Conservation (phyloP, 257 asterid genomes). For the Sherardia arvensis region DNA sequence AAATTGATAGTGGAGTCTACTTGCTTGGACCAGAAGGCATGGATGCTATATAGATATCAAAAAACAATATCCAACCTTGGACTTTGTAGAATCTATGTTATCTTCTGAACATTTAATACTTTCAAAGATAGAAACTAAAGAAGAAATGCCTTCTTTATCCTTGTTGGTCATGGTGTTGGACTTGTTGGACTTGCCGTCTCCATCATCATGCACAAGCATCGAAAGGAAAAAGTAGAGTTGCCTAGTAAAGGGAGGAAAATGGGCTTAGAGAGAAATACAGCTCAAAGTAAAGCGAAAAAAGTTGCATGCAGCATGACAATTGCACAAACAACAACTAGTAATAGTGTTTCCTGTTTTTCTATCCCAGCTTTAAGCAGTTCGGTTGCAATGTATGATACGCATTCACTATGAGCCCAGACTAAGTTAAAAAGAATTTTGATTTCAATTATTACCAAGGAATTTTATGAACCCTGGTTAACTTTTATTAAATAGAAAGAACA, state of each 20-base stretch:
- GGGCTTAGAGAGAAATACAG: constrained; percentile 5
- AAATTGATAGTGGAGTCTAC: background rate
- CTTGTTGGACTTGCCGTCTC: constrained; percentile 60
- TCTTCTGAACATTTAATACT: constrained; percentile 75
- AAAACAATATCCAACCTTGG: constrained; percentile 50
- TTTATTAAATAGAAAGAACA: background rate
- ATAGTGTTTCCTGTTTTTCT: background rate
- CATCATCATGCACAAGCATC: constrained; percentile 77
- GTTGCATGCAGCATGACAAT: background rate
- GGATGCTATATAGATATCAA: background rate
- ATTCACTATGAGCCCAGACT: background rate
- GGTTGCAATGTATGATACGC: background rate
- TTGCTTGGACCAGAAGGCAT: background rate
- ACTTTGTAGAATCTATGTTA: constrained; percentile 51
- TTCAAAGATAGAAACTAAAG: constrained; percentile 47
- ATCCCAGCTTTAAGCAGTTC: background rate
- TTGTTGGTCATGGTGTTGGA: constrained; percentile 45
- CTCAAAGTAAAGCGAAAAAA: background rate
- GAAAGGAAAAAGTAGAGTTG: constrained; percentile 71
- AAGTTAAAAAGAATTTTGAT: background rate
- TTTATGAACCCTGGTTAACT: too few species aligned
- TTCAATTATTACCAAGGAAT: background rate
- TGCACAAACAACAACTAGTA: background rate
- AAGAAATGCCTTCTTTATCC: constrained; percentile 60
- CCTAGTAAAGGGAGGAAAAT: constrained; percentile 42